Percentiles rank a stretch among this genome's conserved stretches.
Evolutionary conservation across 164 flowering plant genomes (phyloP).

Genomic region (Saururus chinensis): DNA sequence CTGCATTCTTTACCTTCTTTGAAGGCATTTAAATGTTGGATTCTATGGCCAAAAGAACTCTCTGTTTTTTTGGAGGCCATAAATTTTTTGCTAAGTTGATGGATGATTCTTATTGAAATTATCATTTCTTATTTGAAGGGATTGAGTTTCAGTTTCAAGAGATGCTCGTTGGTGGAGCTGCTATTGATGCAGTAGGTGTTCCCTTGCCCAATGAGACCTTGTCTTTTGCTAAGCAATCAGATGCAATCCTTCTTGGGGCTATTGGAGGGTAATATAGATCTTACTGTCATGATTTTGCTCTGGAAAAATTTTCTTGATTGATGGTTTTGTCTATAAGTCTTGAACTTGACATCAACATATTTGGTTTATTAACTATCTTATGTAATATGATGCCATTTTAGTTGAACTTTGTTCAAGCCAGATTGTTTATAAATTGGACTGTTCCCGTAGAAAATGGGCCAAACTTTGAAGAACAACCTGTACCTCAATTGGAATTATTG

Average conservation of each 20-base stretch:
- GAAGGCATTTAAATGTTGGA: too few relatives aligned
- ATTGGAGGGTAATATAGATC: slow-evolving; percentile 71
- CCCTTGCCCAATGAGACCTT: slow-evolving; percentile 95
- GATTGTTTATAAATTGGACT: too few relatives aligned
- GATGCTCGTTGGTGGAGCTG: slow-evolving; percentile 88
- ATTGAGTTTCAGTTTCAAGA: slow-evolving; percentile 64
- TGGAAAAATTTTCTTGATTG: not conserved
- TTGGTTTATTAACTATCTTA: too few relatives aligned
- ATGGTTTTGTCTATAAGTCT: not conserved
- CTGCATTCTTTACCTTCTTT: too few relatives aligned
- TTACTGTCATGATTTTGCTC: not conserved
- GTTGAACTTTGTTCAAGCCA: too few relatives aligned
- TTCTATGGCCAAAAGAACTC: too few relatives aligned
- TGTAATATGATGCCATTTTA: too few relatives aligned
- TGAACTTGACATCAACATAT: not conserved
- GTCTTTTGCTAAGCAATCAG: slow-evolving; percentile 57
- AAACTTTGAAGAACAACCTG: too few relatives aligned
- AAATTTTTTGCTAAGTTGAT: not conserved
- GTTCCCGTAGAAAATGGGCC: too few relatives aligned
- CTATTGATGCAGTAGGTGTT: slow-evolving; percentile 78
- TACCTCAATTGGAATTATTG: too few relatives aligned
- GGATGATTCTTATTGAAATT: not conserved
- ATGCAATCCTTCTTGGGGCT: slow-evolving; percentile 94
- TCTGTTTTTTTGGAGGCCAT: not conserved
- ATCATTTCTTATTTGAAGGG: slow-evolving; percentile 24